Evolutionary conservation across 331 rosid species (phyloP), one percentile per base, ranked within the genome.

Genomic region (Prunus yedoensis): DNA sequence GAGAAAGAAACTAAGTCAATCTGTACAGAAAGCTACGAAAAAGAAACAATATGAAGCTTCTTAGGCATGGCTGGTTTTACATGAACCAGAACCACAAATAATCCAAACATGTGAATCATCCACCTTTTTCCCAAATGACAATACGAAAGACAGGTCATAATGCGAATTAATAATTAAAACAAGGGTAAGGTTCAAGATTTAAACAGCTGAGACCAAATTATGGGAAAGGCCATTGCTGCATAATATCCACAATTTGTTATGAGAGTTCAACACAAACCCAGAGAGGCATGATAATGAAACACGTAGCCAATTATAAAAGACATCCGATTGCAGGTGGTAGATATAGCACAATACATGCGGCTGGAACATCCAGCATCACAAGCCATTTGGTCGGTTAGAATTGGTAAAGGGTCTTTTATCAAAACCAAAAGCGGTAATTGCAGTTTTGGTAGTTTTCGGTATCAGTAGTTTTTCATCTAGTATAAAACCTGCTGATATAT

Each of bases 1-100:
- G 66, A 62, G 30, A 81, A 77, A 67, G 17, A 62, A 82, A 68
- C 63, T 20, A 83, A 57, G 57, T 81, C 70, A 78, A 62, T 77
- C 65, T 59, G 74, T 75, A 13, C 17, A 38, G 64, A 70, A 64
- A 51, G 66, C 70, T 16, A 12, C 5, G 38, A 35, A 41, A 20
- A 70, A 56, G 72, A n/a, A 74, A 60, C 11, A 46, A 20, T 7
- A 50, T 66, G 71, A 80, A 86, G 64, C 70, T 70, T 71, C 73
- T 73, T 70, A 2, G 60, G 3, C 69, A 54, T 56, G 56, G 56
- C 81, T 17, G 51, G 15, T 67, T 32, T 54, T 68, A 46, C 73
- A 64, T 61, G 62, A 75, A 82, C 61, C 72, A 50, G 66, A 79
- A 38, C 65, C 13, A 57, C n/a, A 57, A 30, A 38, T 8, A 46